A percentile compares a stretch with the other conserved stretches of the same genome.
Evolutionary conservation across 2,329 filamentous ascomycete species (phyloP).

Genomic region (Penicillium sp.): DNA sequence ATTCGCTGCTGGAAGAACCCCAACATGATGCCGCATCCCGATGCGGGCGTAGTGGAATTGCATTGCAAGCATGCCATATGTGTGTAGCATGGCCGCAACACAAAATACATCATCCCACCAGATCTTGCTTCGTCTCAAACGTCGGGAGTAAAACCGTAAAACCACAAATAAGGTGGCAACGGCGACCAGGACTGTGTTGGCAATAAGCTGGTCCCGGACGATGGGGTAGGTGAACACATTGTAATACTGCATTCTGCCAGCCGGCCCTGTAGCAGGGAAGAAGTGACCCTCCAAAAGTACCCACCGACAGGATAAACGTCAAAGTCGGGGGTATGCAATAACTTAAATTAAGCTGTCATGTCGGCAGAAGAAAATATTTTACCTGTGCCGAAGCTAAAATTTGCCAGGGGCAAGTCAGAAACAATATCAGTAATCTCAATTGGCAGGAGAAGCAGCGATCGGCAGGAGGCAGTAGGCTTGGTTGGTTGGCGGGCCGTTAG

Average conservation of each 20-base stretch:
- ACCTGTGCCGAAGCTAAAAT: background rate
- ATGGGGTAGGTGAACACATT: background rate
- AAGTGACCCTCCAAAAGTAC: background rate
- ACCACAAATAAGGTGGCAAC: constrained; percentile 26
- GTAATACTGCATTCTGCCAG: background rate
- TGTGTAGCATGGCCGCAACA: constrained; percentile 19
- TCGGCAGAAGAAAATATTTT: background rate
- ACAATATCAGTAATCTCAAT: background rate
- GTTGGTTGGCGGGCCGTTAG: constrained; percentile 9
- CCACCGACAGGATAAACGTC: background rate
- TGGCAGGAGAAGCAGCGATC: constrained; percentile 7
- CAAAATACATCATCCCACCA: constrained; percentile 35
- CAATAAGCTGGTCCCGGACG: constrained; percentile 21
- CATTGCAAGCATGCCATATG: constrained; percentile 22
- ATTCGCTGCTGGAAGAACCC: constrained; percentile 7
- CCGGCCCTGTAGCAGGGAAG: background rate
- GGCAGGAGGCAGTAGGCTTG: background rate
- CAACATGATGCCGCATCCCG: constrained; percentile 17
- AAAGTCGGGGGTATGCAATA: background rate
- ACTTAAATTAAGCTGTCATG: background rate
- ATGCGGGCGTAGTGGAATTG: constrained; percentile 18
- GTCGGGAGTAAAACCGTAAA: constrained; percentile 30
- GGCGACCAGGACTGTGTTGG: constrained; percentile 26
- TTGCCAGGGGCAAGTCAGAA: background rate
- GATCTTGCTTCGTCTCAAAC: constrained; percentile 26